These are phyloP conservation scores for Adenanthera pavonina DNA, from an alignment of 306 rosid genomes.

Conservation along the genomic window DNA sequence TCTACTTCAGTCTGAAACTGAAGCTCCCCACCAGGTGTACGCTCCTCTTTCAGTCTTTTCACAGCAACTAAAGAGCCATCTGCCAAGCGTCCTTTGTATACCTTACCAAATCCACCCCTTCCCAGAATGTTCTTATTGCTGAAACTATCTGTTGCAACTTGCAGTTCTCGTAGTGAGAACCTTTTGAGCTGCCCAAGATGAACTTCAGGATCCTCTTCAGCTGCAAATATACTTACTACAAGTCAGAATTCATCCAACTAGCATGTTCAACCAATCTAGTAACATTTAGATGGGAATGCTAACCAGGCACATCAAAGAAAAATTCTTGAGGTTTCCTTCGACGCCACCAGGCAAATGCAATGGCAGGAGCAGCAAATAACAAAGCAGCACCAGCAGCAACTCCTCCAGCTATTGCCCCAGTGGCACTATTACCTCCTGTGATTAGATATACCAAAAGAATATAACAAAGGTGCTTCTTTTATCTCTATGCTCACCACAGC, in stretches of 20 bases:
- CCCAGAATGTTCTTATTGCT: constrained; percentile 86
- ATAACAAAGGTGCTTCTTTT: background rate
- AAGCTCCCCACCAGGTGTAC: constrained; percentile 86
- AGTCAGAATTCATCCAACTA: constrained; percentile 22
- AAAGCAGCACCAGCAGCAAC: constrained; percentile 76
- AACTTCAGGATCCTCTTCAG: constrained; percentile 90
- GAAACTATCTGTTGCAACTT: constrained; percentile 78
- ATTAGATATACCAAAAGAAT: constrained; percentile 22
- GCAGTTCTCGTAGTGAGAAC: constrained; percentile 76
- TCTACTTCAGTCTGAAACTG: constrained; percentile 87
- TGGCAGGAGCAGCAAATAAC: constrained; percentile 82
- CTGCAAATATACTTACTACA: constrained; percentile 44
- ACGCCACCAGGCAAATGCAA: constrained; percentile 88
- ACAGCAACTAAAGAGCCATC: constrained; percentile 83
- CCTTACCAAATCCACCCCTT: constrained; percentile 84
- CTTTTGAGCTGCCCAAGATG: constrained; percentile 85
- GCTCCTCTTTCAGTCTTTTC: constrained; percentile 81
- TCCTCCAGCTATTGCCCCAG: constrained; percentile 75
- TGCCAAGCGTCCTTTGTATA: constrained; percentile 78
- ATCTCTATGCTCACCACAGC: constrained; percentile 17
- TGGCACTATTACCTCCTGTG: constrained; percentile 72
- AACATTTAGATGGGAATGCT: constrained; percentile 30
- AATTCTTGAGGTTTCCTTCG: constrained; percentile 75
- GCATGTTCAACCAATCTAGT: background rate
- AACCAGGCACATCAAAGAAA: constrained; percentile 84